These are phyloP conservation scores for Stemphylium lycopersici DNA, from an alignment of 2,329 filamentous ascomycete species.

Conservation along the genomic window DNA sequence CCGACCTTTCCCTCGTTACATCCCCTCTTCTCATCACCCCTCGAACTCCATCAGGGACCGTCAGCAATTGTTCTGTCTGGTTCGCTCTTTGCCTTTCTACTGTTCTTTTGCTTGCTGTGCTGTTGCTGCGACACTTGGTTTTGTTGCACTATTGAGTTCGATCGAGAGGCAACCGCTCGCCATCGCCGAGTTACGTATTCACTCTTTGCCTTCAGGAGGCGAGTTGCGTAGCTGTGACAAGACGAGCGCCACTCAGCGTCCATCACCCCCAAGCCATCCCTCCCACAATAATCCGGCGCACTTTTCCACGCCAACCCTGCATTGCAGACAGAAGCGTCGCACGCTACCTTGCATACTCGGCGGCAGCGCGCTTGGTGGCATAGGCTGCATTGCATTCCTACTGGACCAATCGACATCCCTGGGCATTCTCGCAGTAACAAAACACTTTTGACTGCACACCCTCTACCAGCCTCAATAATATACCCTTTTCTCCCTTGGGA, in stretches of 20 bases:
- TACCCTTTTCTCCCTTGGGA: slow-evolving; percentile 15
- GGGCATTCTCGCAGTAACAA: slow-evolving; percentile 38
- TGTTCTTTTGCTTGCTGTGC: slow-evolving; percentile 1
- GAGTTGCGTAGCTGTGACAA: slow-evolving; percentile 25
- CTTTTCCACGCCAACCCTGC: slow-evolving; percentile 16
- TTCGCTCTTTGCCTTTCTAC: slow-evolving; percentile 12
- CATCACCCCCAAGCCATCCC: slow-evolving; percentile 9
- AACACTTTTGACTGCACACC: slow-evolving; percentile 34
- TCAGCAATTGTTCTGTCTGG: slow-evolving; percentile 19
- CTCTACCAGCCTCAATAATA: slow-evolving; percentile 37
- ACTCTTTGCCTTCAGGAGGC: slow-evolving; percentile 36
- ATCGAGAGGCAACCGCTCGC: slow-evolving; percentile 28
- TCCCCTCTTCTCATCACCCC: slow-evolving; percentile 28
- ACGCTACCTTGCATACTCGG: slow-evolving; percentile 41
- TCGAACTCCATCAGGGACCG: slow-evolving; percentile 34
- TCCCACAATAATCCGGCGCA: slow-evolving; percentile 21
- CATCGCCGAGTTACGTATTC: slow-evolving; percentile 37
- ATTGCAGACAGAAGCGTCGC: slow-evolving; percentile 39
- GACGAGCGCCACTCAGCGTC: slow-evolving; percentile 24
- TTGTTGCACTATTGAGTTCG: slow-evolving; percentile 21
- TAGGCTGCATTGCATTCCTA: slow-evolving; percentile 44
- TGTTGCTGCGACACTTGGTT: slow-evolving; percentile 6
- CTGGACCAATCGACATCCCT: slow-evolving; percentile 44
- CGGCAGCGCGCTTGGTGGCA: slow-evolving; percentile 36
- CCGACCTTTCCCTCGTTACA: slow-evolving; percentile 35